These are phyloP conservation scores for Garcileccinum viscosum DNA, from an alignment of 1,284 basidiomycete species.

Conservation along the genomic window DNA sequence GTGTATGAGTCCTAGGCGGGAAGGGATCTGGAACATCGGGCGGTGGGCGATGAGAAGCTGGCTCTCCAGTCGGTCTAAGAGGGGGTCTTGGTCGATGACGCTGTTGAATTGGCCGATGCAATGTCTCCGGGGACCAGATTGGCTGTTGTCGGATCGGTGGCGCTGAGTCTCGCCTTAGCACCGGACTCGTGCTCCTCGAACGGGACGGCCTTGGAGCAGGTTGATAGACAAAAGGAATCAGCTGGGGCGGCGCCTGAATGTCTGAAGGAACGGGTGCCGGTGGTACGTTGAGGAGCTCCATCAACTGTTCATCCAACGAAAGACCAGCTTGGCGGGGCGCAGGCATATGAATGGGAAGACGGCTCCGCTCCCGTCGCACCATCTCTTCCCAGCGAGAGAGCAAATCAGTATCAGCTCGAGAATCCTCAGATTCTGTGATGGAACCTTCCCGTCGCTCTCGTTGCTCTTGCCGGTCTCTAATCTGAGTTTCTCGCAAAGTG, in stretches of 20 bases:
- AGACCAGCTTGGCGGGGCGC: conserved; percentile 49
- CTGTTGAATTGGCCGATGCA: conserved; percentile 20
- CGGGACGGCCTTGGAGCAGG: conserved; percentile 49
- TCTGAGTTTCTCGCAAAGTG: conserved; percentile 4
- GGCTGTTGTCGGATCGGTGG: conserved; percentile 28
- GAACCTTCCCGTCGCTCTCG: conserved; percentile 24
- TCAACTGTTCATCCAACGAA: conserved; percentile 62
- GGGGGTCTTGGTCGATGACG: conserved; percentile 16
- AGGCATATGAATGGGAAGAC: conserved; percentile 47
- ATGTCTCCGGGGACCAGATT: conserved; percentile 28
- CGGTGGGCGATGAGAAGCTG: conserved; percentile 3
- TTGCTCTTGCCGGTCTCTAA: not conserved
- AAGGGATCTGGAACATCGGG: conserved; percentile 18
- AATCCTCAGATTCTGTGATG: conserved; percentile 33
- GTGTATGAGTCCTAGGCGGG: conserved; percentile 13
- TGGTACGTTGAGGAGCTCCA: conserved; percentile 60
- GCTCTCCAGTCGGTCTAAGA: conserved; percentile 1
- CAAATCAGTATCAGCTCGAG: conserved; percentile 34
- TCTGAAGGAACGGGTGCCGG: conserved; percentile 45
- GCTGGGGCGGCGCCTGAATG: conserved; percentile 56
- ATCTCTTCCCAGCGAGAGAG: conserved; percentile 30
- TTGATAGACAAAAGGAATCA: conserved; percentile 61
- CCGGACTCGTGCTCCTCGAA: conserved; percentile 52
- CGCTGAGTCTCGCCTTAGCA: conserved; percentile 23
- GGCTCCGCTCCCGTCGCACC: conserved; percentile 27